Evolutionary conservation across 2,329 filamentous ascomycete genomes (phyloP), one percentile per base, ranked within the genome.

Genomic region (Paecilomyces sp.): DNA sequence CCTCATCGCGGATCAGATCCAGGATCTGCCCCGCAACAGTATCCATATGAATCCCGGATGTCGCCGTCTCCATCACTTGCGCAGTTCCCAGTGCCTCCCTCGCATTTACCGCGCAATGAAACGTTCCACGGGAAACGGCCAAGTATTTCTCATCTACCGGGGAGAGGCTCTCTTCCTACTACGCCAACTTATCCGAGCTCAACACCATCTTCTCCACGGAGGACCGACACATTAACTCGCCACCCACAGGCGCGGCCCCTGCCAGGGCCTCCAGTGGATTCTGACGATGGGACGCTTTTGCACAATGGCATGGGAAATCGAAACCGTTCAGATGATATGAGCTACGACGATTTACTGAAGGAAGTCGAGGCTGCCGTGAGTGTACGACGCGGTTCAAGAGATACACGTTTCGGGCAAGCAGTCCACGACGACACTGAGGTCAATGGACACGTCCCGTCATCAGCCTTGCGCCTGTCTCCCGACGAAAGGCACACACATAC

Each of bases 171-270:
- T 67, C 61, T 80, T 65, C 66, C 79, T 65, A 73, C 74, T 1
- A 82, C 83, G 3, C 79, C 83, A 11, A 77, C 79, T 52, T 80
- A 81, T 41, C 80, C 82, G n/a, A 75, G 74, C 30, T 77, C 79
- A 15, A 75, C 80, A 1, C 77, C 77, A 28, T 74, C 81, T 61
- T 79, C 78, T 1, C 81, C 81, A 15, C 77, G 80, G 58, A 76
- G 81, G 63, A 79, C 77, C 1, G 79, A 81, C 63, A 84, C 83
- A 0, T 66, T 82, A 7, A 81, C 78, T 24, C 80, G 83, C 58
- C 83, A 87, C 69, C 83, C 82, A 7, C 80, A 83, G 55, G 72
- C 82, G 8, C 77, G 85, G 25, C 84, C 85, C 34, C 75, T 86
- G n/a, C 85, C 85, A 1, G 83, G 83, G 0, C 80, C 82, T 9